Conservation (phyloP, 257 asterid genomes). For the Solanum sitiens region DNA sequence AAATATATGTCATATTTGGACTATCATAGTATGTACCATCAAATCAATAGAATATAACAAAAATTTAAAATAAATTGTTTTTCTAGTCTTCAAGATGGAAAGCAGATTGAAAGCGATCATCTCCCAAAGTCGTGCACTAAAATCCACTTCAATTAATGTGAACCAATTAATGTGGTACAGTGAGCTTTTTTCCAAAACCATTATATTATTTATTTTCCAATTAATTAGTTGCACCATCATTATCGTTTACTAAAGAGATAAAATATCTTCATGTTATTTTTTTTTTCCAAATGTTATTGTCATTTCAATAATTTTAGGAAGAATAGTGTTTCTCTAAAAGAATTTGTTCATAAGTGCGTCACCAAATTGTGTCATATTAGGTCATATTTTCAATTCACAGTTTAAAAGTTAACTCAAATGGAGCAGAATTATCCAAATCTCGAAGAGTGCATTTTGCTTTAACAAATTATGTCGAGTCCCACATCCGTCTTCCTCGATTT, state of each 20-base stretch:
- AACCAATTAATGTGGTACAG: not conserved
- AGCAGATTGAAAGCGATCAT: not conserved
- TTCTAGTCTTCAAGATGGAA: not conserved
- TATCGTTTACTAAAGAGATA: too few relatives aligned
- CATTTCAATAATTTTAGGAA: not conserved
- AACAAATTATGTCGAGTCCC: too few relatives aligned
- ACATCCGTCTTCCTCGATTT: not conserved
- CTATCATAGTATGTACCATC: not conserved
- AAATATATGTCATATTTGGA: not conserved
- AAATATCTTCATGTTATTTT: not conserved
- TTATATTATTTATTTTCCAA: not conserved
- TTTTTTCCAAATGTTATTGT: not conserved
- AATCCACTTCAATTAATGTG: too few relatives aligned
- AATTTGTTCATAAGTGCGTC: not conserved
- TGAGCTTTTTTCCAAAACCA: not conserved
- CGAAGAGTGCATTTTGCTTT: too few relatives aligned
- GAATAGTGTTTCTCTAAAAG: not conserved
- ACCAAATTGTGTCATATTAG: not conserved
- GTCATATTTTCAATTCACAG: too few relatives aligned
- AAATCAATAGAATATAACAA: not conserved
- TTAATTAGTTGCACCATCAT: too few relatives aligned
- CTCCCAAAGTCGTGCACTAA: not conserved
- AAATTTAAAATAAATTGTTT: not conserved
- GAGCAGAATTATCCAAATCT: too few relatives aligned
- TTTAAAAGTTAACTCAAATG: accelerated